phyloP scores from a whole-genome alignment of 2,329 filamentous ascomycete species.

The Geoglossum cookeanum region DNA sequence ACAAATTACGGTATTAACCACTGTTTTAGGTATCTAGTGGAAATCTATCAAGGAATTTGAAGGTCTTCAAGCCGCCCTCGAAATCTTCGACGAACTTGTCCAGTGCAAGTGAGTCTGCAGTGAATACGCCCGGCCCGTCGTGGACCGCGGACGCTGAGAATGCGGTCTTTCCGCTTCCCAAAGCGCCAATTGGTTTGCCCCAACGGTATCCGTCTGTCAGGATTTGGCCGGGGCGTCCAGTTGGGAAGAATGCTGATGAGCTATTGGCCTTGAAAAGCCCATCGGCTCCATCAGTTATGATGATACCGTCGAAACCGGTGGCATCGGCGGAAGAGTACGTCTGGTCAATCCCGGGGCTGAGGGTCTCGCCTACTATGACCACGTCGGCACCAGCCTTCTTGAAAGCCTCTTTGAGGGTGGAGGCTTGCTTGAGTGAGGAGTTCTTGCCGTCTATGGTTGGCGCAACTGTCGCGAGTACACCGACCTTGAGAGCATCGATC shows the following conservation, averaged over 20 bases:
- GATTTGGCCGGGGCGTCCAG: constrained; percentile 43
- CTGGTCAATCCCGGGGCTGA: constrained; percentile 34
- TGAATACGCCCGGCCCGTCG: constrained; percentile 25
- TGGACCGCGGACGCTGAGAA: constrained; percentile 17
- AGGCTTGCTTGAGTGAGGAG: constrained; percentile 29
- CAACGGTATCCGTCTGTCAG: constrained; percentile 43
- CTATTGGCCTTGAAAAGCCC: constrained; percentile 28
- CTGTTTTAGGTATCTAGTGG: constrained; percentile 14
- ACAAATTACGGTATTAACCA: no score
- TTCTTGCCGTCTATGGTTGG: not conserved
- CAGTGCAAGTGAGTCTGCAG: constrained; percentile 19
- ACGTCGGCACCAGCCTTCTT: constrained; percentile 33
- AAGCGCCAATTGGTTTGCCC: constrained; percentile 47
- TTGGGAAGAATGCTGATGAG: constrained; percentile 39
- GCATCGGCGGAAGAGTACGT: constrained; percentile 49
- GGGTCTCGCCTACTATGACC: constrained; percentile 39
- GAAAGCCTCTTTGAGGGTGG: constrained; percentile 30
- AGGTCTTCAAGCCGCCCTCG: constrained; percentile 40
- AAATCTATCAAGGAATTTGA: constrained; percentile 48
- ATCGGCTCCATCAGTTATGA: constrained; percentile 36
- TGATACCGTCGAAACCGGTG: constrained; percentile 40
- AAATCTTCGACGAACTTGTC: constrained; percentile 26
- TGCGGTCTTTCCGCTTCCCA: constrained; percentile 26
- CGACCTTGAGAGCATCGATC: constrained; percentile 44
- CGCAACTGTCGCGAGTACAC: constrained; percentile 31